Base-by-base conservation (phyloP, 2,329 filamentous ascomycete species). In the Talaromyces pinophilus region DNA sequence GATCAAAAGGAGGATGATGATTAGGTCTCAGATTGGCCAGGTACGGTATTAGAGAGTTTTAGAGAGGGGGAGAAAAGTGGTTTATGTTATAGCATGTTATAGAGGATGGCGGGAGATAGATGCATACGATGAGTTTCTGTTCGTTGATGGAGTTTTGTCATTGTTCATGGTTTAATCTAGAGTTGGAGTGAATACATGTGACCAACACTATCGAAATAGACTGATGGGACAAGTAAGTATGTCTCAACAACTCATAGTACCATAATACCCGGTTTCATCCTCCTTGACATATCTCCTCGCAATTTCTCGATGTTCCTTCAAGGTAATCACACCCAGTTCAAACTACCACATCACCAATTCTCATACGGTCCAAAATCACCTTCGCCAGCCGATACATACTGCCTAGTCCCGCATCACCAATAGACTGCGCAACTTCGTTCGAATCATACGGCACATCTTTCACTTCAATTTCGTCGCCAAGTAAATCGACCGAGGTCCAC, bases 1-100 rank as follows among this genome's bases (percentile, higher is more conserved):
- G 86, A 88, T 73, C 85, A 84, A 62, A 80, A 83, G 28, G 84
- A 88, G 52, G 84, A 87, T 50, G 72, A 67, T 54, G 61, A 61
- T 48, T 68, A 60, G 35, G 50, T 61, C n/a, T 30, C 54, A 17
- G 38, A 42, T 42, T 42, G 17, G 38, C 38, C 17, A 42, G 15
- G 15, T 42, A 42, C 11, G 35, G 10, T 40, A 22, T n/a, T 33
- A 64, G 11, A 64, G 6, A 19, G 19, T 19, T 19, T 19, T 19
- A 19, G 19, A 19, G 38, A 57, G 2, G 10, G 8, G 2, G 5
- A 5, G 8, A 46, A 59, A 59, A 48, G 19, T 64, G 33, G 15
- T 2, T 22, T 13, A 35, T 35, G 13, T 13, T 38, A 33, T 33
- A 33, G 33, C 30, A 33, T 33, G 30, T 19, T 19, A 19, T 19